A percentile compares a stretch with the other conserved stretches of the same genome.
phyloP scores from a whole-genome alignment of 1,139 yeast genomes.

The Lodderomyces metapsilosis region DNA sequence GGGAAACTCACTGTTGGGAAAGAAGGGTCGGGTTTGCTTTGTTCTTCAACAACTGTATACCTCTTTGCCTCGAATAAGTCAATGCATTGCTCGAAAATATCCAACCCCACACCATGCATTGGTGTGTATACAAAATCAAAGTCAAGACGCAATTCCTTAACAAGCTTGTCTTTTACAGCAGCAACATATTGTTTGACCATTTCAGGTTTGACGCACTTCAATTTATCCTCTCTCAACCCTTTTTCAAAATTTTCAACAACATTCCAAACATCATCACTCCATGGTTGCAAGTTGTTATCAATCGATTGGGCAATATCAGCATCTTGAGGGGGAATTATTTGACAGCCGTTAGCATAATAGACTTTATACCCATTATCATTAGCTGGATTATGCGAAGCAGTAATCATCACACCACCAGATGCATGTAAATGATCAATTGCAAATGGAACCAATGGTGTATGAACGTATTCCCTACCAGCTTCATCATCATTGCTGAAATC shows the following conservation, averaged over 20 bases:
- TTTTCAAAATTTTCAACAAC: constrained; percentile 30
- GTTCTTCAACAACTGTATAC: constrained; percentile 50
- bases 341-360: constrained; percentile 91
- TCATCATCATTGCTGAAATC: constrained; percentile 6
- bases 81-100: constrained; percentile 37
- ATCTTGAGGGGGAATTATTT: constrained; percentile 92
- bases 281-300: constrained; percentile 58
- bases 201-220: constrained; percentile 28
- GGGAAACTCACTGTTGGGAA: constrained; percentile 89
- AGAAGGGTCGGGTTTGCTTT: constrained; percentile 73
- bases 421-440: constrained; percentile 65
- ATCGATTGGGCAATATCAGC: constrained; percentile 65
- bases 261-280: constrained; percentile 52
- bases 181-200: constrained; percentile 36
- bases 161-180: constrained; percentile 28
- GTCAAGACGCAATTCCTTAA: constrained; percentile 17
- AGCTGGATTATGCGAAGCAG: constrained; percentile 96
- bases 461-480: constrained; percentile 44
- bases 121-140: constrained; percentile 79
- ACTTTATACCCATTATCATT: constrained; percentile 94
- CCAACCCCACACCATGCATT: constrained; percentile 90
- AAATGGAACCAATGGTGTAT: constrained; percentile 93
- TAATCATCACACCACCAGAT: constrained; percentile 87
- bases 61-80: constrained; percentile 31
- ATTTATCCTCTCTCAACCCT: constrained; percentile 21